A percentile compares a stretch with the other conserved stretches of the same genome.
Evolutionary conservation across 306 rosid species (phyloP).

Genomic region (Prunus dulcis): DNA sequence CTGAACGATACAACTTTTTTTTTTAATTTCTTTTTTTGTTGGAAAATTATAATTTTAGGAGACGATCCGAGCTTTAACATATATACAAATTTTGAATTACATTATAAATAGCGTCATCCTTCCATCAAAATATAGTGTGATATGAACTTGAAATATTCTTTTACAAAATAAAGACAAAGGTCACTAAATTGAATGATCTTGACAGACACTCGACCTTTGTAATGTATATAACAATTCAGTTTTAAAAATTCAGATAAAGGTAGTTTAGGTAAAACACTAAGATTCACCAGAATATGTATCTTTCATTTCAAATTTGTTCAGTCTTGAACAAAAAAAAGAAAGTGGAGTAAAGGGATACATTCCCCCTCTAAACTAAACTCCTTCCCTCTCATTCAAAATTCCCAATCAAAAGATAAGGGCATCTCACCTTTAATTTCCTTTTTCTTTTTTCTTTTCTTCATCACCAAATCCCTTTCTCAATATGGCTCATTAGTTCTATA

Average conservation of each 20-base stretch:
- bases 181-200: neutral
- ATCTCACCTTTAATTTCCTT: neutral
- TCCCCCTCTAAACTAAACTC: neutral
- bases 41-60: too few relatives aligned
- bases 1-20: too few relatives aligned
- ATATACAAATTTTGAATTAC: too few relatives aligned
- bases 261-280: neutral
- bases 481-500: neutral
- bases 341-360: neutral
- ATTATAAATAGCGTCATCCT: too few relatives aligned
- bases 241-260: neutral
- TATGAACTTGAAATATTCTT: too few relatives aligned
- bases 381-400: neutral
- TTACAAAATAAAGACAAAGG: neutral
- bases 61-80: too few relatives aligned
- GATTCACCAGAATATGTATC: neutral
- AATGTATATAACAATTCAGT: neutral
- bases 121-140: too few relatives aligned
- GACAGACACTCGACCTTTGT: neutral
- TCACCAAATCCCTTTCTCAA: neutral
- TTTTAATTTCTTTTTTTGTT: accelerated
- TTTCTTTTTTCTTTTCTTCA: neutral
- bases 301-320: neutral
- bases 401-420: neutral
- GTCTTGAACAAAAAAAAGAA: neutral